phyloP scores from a whole-genome alignment of 768 basidiomycete genomes.

The Serendipita sp. region DNA sequence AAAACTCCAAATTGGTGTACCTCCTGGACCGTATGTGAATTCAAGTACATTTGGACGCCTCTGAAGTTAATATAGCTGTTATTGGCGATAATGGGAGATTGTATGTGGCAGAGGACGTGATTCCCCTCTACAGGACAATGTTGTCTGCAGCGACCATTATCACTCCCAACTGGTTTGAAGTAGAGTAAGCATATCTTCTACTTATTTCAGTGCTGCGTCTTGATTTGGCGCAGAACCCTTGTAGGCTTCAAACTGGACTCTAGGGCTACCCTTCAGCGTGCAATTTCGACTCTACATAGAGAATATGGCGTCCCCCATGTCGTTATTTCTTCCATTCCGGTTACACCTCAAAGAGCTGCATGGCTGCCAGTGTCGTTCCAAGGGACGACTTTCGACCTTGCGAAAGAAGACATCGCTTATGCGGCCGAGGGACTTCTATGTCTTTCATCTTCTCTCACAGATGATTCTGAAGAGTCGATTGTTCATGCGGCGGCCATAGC shows the following conservation, averaged over 20 bases:
- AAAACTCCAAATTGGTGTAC: conserved; percentile 54
- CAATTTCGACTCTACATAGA: conserved; percentile 61
- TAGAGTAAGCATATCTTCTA: conserved; percentile 45
- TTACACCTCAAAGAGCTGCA: conserved; percentile 21
- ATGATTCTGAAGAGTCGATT: conserved; percentile 36
- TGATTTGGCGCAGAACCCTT: conserved; percentile 39
- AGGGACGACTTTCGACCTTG: conserved; percentile 24
- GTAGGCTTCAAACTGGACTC: conserved; percentile 59
- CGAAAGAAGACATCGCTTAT: conserved; percentile 13
- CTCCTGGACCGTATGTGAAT: conserved; percentile 70
- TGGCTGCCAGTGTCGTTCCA: conserved; percentile 49
- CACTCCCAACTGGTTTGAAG: conserved; percentile 97
- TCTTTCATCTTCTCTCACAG: conserved; percentile 8
- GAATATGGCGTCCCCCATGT: conserved; percentile 66
- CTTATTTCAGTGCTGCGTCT: background rate
- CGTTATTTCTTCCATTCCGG: conserved; percentile 80
- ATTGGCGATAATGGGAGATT: conserved; percentile 82
- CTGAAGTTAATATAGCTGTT: conserved; percentile 44
- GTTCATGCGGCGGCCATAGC: conserved; percentile 63
- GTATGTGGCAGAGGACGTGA: conserved; percentile 75
- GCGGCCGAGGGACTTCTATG: conserved; percentile 9
- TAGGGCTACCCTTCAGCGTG: conserved; percentile 44
- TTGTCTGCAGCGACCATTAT: conserved; percentile 80
- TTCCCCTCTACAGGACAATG: conserved; percentile 72
- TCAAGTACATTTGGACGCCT: background rate